Percentiles rank a stretch among this genome's conserved stretches.
Conservation (phyloP, 495 filamentous ascomycete genomes). For the Podospora pseudoanserina region DNA sequence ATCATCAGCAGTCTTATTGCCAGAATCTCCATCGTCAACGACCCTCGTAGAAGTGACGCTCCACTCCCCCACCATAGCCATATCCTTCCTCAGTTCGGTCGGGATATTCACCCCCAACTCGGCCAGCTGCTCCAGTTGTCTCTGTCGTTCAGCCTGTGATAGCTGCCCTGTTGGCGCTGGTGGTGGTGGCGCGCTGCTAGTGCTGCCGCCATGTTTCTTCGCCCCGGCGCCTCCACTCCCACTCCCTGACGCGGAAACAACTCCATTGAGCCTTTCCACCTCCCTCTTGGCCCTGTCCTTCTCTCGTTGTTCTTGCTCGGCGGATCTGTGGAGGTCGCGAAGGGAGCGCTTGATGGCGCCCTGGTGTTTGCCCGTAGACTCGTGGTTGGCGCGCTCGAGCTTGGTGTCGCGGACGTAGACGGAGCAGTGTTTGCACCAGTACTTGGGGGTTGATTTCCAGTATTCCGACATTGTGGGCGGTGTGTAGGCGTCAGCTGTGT, state of each 20-base stretch:
- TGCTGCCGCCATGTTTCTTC: slow-evolving; percentile 17
- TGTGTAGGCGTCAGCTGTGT: too few relatives aligned
- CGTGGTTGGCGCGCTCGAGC: slow-evolving; percentile 85
- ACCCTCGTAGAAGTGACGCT: slow-evolving; percentile 60
- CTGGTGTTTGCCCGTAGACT: slow-evolving; percentile 86
- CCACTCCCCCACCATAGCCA: slow-evolving; percentile 93
- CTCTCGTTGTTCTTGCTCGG: slow-evolving; percentile 73
- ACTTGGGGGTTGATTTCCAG: slow-evolving; percentile 96
- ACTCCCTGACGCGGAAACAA: slow-evolving; percentile 54
- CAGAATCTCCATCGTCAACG: slow-evolving; percentile 30
- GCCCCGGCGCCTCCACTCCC: neutral
- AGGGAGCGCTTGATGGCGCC: slow-evolving; percentile 83
- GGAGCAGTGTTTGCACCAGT: slow-evolving; percentile 98
- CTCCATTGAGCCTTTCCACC: slow-evolving; percentile 77
- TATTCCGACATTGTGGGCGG: slow-evolving; percentile 77
- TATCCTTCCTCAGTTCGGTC: slow-evolving; percentile 68
- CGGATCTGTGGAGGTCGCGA: slow-evolving; percentile 75
- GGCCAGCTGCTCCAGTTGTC: slow-evolving; percentile 79
- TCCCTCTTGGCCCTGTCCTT: slow-evolving; percentile 79
- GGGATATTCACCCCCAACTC: slow-evolving; percentile 85
- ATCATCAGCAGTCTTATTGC: slow-evolving; percentile 7
- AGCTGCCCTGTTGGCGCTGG: slow-evolving; percentile 28
- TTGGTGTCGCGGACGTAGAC: slow-evolving; percentile 88
- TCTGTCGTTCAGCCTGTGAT: slow-evolving; percentile 64
- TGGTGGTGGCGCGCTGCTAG: slow-evolving; percentile 12